Conservation (phyloP, 1,284 basidiomycete genomes). For the Moesziomyces globuligerus region DNA sequence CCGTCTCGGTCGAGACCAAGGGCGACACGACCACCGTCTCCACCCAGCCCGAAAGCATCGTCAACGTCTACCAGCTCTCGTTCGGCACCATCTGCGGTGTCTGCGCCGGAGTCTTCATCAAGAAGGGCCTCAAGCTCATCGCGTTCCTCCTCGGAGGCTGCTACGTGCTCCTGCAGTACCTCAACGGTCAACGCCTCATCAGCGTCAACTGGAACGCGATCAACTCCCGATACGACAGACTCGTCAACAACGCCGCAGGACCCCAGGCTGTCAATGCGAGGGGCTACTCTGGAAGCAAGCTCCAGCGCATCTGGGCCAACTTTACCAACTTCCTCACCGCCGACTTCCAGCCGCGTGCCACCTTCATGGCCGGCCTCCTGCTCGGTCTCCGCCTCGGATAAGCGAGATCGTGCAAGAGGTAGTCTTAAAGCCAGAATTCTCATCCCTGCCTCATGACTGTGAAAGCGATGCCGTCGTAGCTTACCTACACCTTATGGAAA, state of each 20-base stretch:
- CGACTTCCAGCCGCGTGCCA: slow-evolving; percentile 81
- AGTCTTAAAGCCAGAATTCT: too few species aligned
- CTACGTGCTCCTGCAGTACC: slow-evolving; percentile 63
- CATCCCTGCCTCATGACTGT: too few species aligned
- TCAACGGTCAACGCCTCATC: slow-evolving; percentile 70
- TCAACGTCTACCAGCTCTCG: slow-evolving; percentile 82
- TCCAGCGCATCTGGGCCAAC: slow-evolving; percentile 75
- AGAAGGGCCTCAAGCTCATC: slow-evolving; percentile 85
- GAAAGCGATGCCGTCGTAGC: too few species aligned
- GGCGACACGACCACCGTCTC: slow-evolving; percentile 17
- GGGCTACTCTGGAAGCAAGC: slow-evolving; percentile 69
- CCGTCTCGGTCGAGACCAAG: slow-evolving; percentile 10
- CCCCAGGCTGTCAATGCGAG: slow-evolving; percentile 68
- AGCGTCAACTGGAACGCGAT: slow-evolving; percentile 80
- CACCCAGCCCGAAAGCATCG: slow-evolving; percentile 73
- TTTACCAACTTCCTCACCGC: slow-evolving; percentile 86
- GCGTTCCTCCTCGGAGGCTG: slow-evolving; percentile 80
- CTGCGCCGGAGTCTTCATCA: slow-evolving; percentile 90
- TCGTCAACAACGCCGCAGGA: slow-evolving; percentile 76
- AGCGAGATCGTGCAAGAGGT: too few species aligned
- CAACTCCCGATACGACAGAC: slow-evolving; percentile 75
- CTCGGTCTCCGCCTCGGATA: slow-evolving; percentile 71
- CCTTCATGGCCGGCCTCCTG: slow-evolving; percentile 71
- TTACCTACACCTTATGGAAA: too few species aligned
- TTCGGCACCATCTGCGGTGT: slow-evolving; percentile 86